phyloP scores from a whole-genome alignment of 179 eudicot genomes.

The Beta macrorhiza region DNA sequence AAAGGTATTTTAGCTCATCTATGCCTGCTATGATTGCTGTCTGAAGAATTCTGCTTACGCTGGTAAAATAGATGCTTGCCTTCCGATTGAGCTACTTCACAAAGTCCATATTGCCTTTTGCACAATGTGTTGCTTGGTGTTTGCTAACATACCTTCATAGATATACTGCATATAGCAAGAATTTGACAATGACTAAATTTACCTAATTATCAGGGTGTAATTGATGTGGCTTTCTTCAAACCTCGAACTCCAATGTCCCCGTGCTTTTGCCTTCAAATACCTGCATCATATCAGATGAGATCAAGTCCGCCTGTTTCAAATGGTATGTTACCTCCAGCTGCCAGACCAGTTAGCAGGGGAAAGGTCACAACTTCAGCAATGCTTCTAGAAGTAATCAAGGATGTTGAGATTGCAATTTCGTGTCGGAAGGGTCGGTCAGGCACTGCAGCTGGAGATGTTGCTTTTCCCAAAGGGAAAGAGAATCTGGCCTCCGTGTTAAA shows the following conservation, averaged over 20 bases:
- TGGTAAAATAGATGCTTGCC: not conserved
- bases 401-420: conserved; percentile 79
- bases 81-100: not conserved
- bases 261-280: conserved; percentile 88
- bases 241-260: conserved; percentile 63
- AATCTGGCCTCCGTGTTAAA: conserved; percentile 89
- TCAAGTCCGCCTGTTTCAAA: conserved; percentile 54
- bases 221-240: conserved; percentile 71
- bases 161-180: not conserved
- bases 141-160: not conserved
- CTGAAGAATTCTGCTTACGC: not conserved
- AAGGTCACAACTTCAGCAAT: conserved; percentile 67
- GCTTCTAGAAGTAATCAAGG: conserved; percentile 75
- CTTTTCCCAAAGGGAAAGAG: conserved; percentile 94
- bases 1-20: not conserved
- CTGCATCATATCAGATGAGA: conserved; percentile 51
- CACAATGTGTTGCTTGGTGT: not conserved
- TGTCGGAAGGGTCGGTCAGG: conserved; percentile 86
- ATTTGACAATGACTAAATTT: not conserved
- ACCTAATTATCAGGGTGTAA: conserved; percentile 54
- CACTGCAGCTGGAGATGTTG: conserved; percentile 98
- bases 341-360: conserved; percentile 55
- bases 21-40: not conserved
- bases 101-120: not conserved
- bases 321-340: conserved; percentile 68